Evolutionary conservation across 805 yeast genomes (phyloP).

Genomic region (Cyberlindnera veronae): DNA sequence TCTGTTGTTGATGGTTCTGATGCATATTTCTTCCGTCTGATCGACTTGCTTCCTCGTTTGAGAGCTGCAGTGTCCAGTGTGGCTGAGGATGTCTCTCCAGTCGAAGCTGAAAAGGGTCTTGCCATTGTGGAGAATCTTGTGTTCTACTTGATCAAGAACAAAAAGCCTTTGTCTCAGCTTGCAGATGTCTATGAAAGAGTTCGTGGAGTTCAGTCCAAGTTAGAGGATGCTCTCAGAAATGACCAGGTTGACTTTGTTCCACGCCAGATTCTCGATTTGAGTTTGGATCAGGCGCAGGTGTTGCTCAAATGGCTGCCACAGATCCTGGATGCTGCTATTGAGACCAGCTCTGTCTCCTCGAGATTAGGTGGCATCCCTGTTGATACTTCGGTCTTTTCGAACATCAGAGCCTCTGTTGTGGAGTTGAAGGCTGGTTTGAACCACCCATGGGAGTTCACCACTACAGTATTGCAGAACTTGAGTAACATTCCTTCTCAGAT

Average conservation of each 20-base stretch:
- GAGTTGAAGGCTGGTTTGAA: constrained; percentile 15
- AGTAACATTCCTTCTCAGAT: constrained; percentile 18
- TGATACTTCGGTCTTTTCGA: constrained; percentile 21
- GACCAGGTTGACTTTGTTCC: constrained; percentile 22
- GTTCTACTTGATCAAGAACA: constrained; percentile 49
- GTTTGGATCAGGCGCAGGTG: constrained; percentile 12
- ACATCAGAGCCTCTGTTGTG: constrained; percentile 9
- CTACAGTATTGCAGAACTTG: constrained; percentile 22
- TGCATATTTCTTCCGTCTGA: constrained; percentile 56
- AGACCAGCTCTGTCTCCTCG: constrained; percentile 19
- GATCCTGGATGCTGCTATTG: constrained; percentile 31
- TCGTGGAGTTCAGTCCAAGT: constrained; percentile 16
- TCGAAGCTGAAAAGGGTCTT: constrained; percentile 71
- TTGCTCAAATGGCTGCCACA: constrained; percentile 33
- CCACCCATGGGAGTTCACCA: constrained; percentile 18
- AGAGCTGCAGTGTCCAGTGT: constrained; percentile 59
- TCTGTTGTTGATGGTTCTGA: constrained; percentile 44
- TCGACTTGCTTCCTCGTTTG: constrained; percentile 79
- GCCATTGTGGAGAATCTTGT: constrained; percentile 73
- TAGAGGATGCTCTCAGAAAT: constrained; percentile 22
- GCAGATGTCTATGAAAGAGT: constrained; percentile 22
- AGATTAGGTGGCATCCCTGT: constrained; percentile 12
- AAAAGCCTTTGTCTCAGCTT: constrained; percentile 42
- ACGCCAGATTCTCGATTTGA: constrained; percentile 8
- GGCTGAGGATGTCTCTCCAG: constrained; percentile 70